phyloP scores from a whole-genome alignment of 768 basidiomycete genomes.

The Omphalotus guepiniiformis region DNA sequence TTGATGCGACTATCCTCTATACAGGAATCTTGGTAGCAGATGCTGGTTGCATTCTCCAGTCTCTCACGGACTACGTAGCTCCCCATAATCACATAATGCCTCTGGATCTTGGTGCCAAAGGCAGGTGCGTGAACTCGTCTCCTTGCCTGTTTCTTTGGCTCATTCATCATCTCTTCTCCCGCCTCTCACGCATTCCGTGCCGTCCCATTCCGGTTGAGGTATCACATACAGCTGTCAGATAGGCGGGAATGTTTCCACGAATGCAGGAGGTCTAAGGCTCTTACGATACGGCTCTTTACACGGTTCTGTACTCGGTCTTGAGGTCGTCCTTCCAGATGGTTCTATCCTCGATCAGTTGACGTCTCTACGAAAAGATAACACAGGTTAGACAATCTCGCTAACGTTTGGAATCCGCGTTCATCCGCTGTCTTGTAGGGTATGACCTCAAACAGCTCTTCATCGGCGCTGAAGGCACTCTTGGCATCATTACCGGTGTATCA shows the following conservation, averaged over 20 bases:
- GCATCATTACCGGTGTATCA: slow-evolving; percentile 91
- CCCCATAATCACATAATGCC: slow-evolving; percentile 95
- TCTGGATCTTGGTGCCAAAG: slow-evolving; percentile 92
- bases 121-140: slow-evolving; percentile 53
- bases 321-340: slow-evolving; percentile 93
- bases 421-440: slow-evolving; percentile 57
- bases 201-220: neutral
- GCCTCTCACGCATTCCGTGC: slow-evolving; percentile 2
- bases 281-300: slow-evolving; percentile 94
- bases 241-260: slow-evolving; percentile 95
- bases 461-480: slow-evolving; percentile 94
- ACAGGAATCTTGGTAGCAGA: slow-evolving; percentile 88
- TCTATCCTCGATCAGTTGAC: slow-evolving; percentile 86
- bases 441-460: slow-evolving; percentile 99
- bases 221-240: slow-evolving; percentile 76
- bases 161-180: neutral
- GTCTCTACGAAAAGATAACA: slow-evolving; percentile 95
- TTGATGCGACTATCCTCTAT: slow-evolving; percentile 9
- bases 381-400: slow-evolving; percentile 48
- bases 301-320: slow-evolving; percentile 90
- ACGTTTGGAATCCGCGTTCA: neutral
- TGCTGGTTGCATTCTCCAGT: slow-evolving; percentile 91
- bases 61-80: slow-evolving; percentile 79
- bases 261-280: slow-evolving; percentile 94
- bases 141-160: neutral